These are phyloP conservation scores for Amborella trichopoda DNA, from an alignment of 164 flowering plant genomes.

Conservation along the genomic window DNA sequence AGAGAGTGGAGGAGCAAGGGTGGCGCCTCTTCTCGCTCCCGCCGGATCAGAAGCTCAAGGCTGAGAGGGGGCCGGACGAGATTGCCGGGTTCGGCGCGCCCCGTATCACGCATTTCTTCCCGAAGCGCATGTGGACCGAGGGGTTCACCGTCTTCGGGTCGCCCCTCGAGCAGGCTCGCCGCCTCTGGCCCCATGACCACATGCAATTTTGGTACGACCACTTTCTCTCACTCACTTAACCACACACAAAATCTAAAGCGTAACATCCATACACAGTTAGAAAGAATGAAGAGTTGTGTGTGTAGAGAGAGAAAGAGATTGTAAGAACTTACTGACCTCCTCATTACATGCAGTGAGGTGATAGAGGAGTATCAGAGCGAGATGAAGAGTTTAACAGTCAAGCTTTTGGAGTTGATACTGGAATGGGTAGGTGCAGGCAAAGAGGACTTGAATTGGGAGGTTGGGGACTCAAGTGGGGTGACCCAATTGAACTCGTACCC, in stretches of 20 bases:
- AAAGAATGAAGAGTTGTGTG: neutral
- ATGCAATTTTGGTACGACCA: conserved; percentile 53
- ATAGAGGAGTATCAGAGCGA: conserved; percentile 60
- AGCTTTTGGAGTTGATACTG: conserved; percentile 46
- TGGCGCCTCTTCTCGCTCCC: conserved; percentile 58
- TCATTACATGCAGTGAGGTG: conserved; percentile 34
- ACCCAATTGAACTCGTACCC: conserved; percentile 72
- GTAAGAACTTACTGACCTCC: neutral
- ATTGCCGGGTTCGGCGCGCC: conserved; percentile 68
- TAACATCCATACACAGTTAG: neutral
- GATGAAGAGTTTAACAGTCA: conserved; percentile 50
- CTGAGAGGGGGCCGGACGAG: conserved; percentile 46
- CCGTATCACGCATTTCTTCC: conserved; percentile 56
- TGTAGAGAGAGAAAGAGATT: neutral
- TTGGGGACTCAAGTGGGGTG: conserved; percentile 24
- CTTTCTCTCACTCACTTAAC: neutral
- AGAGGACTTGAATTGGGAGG: conserved; percentile 45
- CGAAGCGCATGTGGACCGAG: conserved; percentile 79
- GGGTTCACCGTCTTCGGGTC: conserved; percentile 81
- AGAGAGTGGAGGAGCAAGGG: conserved; percentile 25
- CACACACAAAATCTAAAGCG: neutral
- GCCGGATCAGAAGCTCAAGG: conserved; percentile 51
- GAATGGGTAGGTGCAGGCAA: conserved; percentile 43
- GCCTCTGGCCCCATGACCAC: conserved; percentile 66
- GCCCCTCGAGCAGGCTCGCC: conserved; percentile 52